Evolutionary conservation across 805 yeast species (phyloP).

Genomic region (Wickerhamiella domercqiae): DNA sequence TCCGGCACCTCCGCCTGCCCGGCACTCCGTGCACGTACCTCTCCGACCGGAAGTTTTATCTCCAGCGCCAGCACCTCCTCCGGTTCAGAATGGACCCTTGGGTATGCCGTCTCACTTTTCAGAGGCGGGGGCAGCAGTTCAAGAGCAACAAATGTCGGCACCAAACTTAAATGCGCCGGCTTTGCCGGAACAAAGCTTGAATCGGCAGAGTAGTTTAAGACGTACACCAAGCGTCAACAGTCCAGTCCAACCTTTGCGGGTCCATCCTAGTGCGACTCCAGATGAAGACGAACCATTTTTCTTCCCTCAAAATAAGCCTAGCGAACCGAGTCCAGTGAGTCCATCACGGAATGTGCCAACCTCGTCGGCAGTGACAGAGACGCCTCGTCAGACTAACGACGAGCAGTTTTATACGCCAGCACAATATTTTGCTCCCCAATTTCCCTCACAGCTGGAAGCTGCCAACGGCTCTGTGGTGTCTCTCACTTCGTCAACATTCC

Average conservation of each 20-base stretch:
- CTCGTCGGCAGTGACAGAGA: too few species aligned
- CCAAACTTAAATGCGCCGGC: too few species aligned
- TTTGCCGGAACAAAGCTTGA: conserved; percentile 1
- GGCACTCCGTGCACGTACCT: background rate
- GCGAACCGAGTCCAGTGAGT: background rate
- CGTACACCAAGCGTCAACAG: conserved; percentile 5
- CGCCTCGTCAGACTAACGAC: conserved; percentile 4
- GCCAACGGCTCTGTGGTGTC: conserved; percentile 19
- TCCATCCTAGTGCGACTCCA: background rate
- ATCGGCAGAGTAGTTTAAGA: conserved; percentile 6
- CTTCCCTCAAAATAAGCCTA: background rate
- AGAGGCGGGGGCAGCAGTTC: too few species aligned
- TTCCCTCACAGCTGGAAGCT: conserved; percentile 8
- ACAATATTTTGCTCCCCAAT: conserved; percentile 12
- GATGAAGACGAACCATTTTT: conserved; percentile 1
- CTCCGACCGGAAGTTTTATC: background rate
- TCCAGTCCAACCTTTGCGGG: background rate
- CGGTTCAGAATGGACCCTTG: too few species aligned
- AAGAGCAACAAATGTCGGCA: too few species aligned
- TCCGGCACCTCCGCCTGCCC: conserved; percentile 1
- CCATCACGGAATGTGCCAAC: too few species aligned
- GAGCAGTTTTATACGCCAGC: conserved; percentile 19
- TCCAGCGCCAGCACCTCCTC: too few species aligned
- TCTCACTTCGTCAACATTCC: conserved; percentile 11
- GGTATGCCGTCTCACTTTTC: too few species aligned